phyloP scores from a whole-genome alignment of 768 basidiomycete genomes.

The Trametes villosa region DNA sequence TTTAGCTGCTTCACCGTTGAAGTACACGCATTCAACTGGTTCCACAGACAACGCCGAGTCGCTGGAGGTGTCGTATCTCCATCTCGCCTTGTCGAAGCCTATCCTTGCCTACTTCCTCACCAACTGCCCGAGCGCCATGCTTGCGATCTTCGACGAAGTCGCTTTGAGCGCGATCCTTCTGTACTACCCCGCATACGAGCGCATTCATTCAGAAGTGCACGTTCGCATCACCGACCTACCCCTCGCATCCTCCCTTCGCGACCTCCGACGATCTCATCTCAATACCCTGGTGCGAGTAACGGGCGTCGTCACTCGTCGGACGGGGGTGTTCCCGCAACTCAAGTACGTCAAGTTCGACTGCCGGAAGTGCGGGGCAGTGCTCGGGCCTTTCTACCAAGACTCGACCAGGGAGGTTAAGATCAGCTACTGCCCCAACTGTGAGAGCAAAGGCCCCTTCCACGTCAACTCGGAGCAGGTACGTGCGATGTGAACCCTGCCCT shows the following conservation, averaged over 20 bases:
- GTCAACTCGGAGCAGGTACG: constrained; percentile 96
- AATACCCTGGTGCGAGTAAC: constrained; percentile 95
- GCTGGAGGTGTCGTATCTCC: constrained; percentile 96
- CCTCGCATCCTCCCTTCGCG: constrained; percentile 85
- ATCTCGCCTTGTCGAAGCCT: constrained; percentile 89
- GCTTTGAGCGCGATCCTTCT: constrained; percentile 93
- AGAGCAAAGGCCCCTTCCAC: constrained; percentile 92
- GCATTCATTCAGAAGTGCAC: constrained; percentile 97
- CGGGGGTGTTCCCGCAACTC: constrained; percentile 97
- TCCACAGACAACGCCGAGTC: constrained; percentile 91
- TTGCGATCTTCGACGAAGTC: constrained; percentile 93
- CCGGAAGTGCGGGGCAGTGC: constrained; percentile 87
- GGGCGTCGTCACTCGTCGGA: constrained; percentile 94
- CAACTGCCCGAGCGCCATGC: constrained; percentile 92
- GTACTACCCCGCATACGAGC: constrained; percentile 94
- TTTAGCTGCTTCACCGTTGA: not conserved
- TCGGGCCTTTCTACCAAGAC: constrained; percentile 99
- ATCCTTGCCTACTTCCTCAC: constrained; percentile 97
- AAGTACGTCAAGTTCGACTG: constrained; percentile 99
- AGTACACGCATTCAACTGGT: not conserved
- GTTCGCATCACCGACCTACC: constrained; percentile 96
- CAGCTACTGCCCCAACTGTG: constrained; percentile 93
- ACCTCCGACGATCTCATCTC: constrained; percentile 88
- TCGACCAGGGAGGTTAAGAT: constrained; percentile 92
- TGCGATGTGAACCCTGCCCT: too few relatives aligned